phyloP scores from a whole-genome alignment of 345 rosid genomes.

The Pistacia vera region DNA sequence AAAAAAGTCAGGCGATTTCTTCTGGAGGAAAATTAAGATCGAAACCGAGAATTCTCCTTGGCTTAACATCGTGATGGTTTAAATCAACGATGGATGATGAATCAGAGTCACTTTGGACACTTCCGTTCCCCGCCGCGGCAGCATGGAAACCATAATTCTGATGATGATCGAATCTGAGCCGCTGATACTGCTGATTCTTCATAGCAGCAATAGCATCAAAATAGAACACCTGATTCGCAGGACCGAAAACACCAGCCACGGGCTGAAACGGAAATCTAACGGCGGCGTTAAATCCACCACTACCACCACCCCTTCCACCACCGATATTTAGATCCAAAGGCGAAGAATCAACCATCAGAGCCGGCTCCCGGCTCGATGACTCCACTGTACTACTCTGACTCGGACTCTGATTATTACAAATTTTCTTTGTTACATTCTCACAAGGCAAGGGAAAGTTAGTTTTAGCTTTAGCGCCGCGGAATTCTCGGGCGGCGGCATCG shows the following conservation, averaged over 20 bases:
- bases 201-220: slow-evolving; percentile 29
- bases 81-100: slow-evolving; percentile 55
- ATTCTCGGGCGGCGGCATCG: slow-evolving; percentile 60
- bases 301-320: not conserved
- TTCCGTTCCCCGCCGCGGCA: slow-evolving; percentile 23
- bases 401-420: slow-evolving; percentile 40
- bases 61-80: slow-evolving; percentile 32
- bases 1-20: slow-evolving; percentile 41
- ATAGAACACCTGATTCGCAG: slow-evolving; percentile 29
- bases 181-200: slow-evolving; percentile 33
- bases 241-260: slow-evolving; percentile 20
- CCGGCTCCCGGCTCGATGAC: slow-evolving; percentile 51
- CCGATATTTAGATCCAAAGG: slow-evolving; percentile 50
- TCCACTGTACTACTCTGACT: slow-evolving; percentile 73
- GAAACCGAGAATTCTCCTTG: slow-evolving; percentile 39
- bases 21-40: slow-evolving; percentile 72
- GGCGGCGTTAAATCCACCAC: slow-evolving; percentile 10
- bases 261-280: slow-evolving; percentile 33
- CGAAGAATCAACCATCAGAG: slow-evolving; percentile 32
- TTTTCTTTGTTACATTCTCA: slow-evolving; percentile 21
- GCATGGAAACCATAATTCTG: slow-evolving; percentile 15
- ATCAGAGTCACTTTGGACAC: slow-evolving; percentile 59
- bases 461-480: slow-evolving; percentile 86
- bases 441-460: slow-evolving; percentile 53
- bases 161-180: slow-evolving; percentile 31